Percentiles rank a stretch among this genome's conserved stretches.
phyloP scores from a whole-genome alignment of 768 basidiomycete species.

The Lentinula detonsa region DNA sequence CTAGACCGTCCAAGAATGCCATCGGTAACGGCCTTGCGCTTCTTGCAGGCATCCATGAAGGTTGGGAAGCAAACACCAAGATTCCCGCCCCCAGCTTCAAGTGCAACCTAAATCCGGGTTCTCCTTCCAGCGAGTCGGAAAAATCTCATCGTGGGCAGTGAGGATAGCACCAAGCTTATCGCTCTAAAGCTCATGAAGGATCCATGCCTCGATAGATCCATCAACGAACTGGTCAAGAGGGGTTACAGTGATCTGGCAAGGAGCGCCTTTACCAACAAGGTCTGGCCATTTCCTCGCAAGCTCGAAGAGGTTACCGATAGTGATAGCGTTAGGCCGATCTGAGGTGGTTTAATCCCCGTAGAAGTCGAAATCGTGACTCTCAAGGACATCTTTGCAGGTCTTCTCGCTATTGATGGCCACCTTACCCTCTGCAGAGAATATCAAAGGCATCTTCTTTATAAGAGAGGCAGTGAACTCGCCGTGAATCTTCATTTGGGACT shows the following conservation, averaged over 20 bases:
- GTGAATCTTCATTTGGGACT: not conserved
- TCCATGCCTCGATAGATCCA: not conserved
- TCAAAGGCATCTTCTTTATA: constrained; percentile 7
- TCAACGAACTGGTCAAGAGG: constrained; percentile 10
- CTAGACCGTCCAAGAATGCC: not conserved
- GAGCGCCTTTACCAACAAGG: constrained; percentile 11
- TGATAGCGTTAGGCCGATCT: constrained; percentile 5
- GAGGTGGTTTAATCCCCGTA: not conserved
- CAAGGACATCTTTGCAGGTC: constrained; percentile 8
- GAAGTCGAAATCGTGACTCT: constrained; percentile 2
- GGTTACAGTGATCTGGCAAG: constrained; percentile 9
- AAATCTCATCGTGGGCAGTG: constrained; percentile 6
- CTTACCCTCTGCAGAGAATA: constrained; percentile 7
- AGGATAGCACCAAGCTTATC: constrained; percentile 2
- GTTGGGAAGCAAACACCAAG: constrained; percentile 6
- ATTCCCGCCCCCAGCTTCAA: not conserved
- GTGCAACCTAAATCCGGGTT: constrained; percentile 1
- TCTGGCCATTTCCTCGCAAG: constrained; percentile 7
- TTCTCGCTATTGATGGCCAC: constrained; percentile 6
- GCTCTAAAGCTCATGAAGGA: constrained; percentile 5
- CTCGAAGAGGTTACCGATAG: constrained; percentile 8
- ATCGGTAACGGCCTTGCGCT: constrained; percentile 3
- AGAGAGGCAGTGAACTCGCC: not conserved
- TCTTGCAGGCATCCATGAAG: constrained; percentile 5
- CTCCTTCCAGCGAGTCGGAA: constrained; percentile 2